phyloP scores from a whole-genome alignment of 768 basidiomycete species.

The Rhodotorula kratochvilovae region DNA sequence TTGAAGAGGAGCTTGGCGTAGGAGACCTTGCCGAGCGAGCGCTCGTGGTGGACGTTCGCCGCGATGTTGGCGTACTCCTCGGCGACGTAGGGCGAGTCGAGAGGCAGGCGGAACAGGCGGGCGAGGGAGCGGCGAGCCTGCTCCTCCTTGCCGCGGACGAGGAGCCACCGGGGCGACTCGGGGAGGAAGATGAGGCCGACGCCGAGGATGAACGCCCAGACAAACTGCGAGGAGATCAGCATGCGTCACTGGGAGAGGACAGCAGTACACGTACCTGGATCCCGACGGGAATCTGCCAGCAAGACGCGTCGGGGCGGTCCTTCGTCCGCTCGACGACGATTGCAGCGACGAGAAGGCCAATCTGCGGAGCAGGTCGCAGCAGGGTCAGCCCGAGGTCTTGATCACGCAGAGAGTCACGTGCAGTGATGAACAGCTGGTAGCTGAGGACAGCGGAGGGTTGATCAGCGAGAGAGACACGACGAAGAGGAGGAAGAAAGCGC shows the following conservation, averaged over 20 bases:
- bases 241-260: no score
- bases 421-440: slow-evolving; percentile 48
- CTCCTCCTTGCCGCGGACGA: slow-evolving; percentile 56
- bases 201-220: slow-evolving; percentile 55
- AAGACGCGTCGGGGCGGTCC: slow-evolving; percentile 51
- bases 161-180: slow-evolving; percentile 52
- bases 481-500: no score
- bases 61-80: slow-evolving; percentile 54
- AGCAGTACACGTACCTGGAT: no score
- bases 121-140: slow-evolving; percentile 58
- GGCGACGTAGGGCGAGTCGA: slow-evolving; percentile 56
- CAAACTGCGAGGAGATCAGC: background rate
- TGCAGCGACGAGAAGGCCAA: slow-evolving; percentile 68
- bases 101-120: slow-evolving; percentile 58
- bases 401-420: no score
- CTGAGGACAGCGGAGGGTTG: no score
- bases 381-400: no score
- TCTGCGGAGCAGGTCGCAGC: slow-evolving; percentile 38
- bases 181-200: slow-evolving; percentile 68
- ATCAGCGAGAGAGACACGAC: no score
- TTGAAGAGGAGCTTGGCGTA: slow-evolving; percentile 61
- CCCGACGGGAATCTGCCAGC: slow-evolving; percentile 66
- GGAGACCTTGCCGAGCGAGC: slow-evolving; percentile 57
- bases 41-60: slow-evolving; percentile 60
- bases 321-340: slow-evolving; percentile 67